A percentile compares a stretch with the other conserved stretches of the same genome.
Evolutionary conservation across 345 rosid species (phyloP).

Genomic region (Cardamine resedifolia): DNA sequence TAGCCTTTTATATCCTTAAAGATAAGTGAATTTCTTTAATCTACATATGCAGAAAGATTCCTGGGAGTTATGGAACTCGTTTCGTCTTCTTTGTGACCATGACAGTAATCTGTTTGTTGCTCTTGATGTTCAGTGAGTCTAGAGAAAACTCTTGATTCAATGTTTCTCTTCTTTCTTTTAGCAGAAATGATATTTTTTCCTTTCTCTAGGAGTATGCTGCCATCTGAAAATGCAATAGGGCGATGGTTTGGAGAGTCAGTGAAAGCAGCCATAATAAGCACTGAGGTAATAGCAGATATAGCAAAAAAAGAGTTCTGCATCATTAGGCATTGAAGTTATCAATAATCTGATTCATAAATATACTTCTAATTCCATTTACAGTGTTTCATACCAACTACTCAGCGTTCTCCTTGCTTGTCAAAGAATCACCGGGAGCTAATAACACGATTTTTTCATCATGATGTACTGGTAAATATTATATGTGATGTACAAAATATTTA

Average conservation of each 20-base stretch:
- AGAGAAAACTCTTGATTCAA: slow-evolving; percentile 1
- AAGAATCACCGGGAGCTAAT: slow-evolving; percentile 64
- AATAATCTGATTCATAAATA: background rate
- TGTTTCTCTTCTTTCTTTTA: background rate
- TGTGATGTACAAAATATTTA: background rate
- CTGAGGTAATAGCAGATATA: too few species aligned
- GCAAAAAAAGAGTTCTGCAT: too few species aligned
- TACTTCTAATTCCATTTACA: slow-evolving; percentile 22
- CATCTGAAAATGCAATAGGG: slow-evolving; percentile 60
- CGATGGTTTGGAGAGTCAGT: slow-evolving; percentile 91
- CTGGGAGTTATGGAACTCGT: slow-evolving; percentile 87
- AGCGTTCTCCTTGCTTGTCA: slow-evolving; percentile 50
- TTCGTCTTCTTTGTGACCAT: slow-evolving; percentile 82
- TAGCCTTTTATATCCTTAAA: too few species aligned
- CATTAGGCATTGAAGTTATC: background rate
- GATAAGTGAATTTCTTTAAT: too few species aligned
- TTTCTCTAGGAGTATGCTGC: slow-evolving; percentile 34
- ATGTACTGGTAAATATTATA: slow-evolving; percentile 57
- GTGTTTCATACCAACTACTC: slow-evolving; percentile 53
- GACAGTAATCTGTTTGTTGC: slow-evolving; percentile 65
- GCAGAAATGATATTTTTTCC: background rate
- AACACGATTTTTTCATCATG: slow-evolving; percentile 60
- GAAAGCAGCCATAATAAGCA: slow-evolving; percentile 63
- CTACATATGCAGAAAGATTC: slow-evolving; percentile 62
- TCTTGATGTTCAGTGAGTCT: slow-evolving; percentile 70